Base-by-base conservation (phyloP, 345 rosid species). In the Hypericum perforatum region DNA sequence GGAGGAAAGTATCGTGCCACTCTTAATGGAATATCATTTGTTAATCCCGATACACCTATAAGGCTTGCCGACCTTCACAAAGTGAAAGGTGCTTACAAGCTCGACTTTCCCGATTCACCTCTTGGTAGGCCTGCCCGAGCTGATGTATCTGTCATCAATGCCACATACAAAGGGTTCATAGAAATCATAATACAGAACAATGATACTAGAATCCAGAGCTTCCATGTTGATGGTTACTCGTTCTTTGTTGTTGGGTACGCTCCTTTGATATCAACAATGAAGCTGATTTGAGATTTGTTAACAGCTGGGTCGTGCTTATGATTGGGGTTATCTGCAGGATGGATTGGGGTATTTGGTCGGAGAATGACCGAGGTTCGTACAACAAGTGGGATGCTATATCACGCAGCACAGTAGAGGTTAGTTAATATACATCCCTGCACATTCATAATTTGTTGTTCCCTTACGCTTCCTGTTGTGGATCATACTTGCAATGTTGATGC, bases 301-400 rank as follows among this genome's bases (percentile, higher is more conserved):
- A 10, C n/a, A 45, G 16, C 37, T 8, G 3, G 46, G 39, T 50
- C 32, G 8, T 37, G 32, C 32, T 22, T 49, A 36, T 53, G 42
- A 3, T 11, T 22, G 32, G 7, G 13, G 58, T 45, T 45, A 49
- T 62, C 53, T 75, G 65, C 82, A 92, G 97, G 56, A 85, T 92
- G 97, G 91, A 80, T 61, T 88, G 78, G 77, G 97, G 98, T 14
- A 39, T 67, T 5, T 92, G 98, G 98, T 68, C 89, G 6, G 94
- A 83, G 71, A 76, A 62, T 66, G 76, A 46, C 53, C 80, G 82
- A 62, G 64, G 73, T 52, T 54, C 72, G n/a, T 92, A 92, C 57
- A 92, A 92, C 68, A 76, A 68, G 29, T 92, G 82, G 79, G 86
- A 81, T 63, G 83, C 79, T 7, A 72, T 80, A 53, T 74, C 70